phyloP scores from a whole-genome alignment of 2,329 filamentous ascomycete species.

The Blastomyces silverae region DNA sequence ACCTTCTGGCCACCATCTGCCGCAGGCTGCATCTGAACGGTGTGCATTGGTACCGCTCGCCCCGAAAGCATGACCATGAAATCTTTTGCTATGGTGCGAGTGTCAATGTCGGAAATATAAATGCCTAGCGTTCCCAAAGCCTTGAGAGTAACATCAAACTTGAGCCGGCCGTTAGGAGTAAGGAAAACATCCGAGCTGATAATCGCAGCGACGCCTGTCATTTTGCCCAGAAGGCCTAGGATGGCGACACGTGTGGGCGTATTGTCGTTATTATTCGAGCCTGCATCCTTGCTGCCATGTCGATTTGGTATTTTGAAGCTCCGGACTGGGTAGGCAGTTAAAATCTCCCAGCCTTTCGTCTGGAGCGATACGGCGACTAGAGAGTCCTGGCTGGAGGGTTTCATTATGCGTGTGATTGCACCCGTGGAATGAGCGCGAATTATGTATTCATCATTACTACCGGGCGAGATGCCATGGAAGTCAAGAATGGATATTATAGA shows the following conservation, averaged over 20 bases:
- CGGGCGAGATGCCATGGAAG: conserved; percentile 62
- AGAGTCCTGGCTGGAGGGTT: conserved; percentile 31
- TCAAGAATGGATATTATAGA: conserved; percentile 64
- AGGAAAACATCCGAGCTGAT: conserved; percentile 55
- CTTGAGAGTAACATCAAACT: conserved; percentile 65
- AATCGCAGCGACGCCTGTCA: conserved; percentile 79
- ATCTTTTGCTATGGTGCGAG: conserved; percentile 54
- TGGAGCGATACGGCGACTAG: conserved; percentile 59
- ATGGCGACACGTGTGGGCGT: conserved; percentile 53
- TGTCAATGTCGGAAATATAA: conserved; percentile 64
- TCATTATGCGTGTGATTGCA: conserved; percentile 45
- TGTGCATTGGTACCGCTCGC: conserved; percentile 59
- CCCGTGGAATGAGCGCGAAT: conserved; percentile 66
- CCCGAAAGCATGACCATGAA: conserved; percentile 72
- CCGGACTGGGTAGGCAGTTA: conserved; percentile 64
- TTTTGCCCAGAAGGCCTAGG: conserved; percentile 75
- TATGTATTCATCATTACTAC: conserved; percentile 54
- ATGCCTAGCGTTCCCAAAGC: conserved; percentile 66
- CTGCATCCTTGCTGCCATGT: conserved; percentile 35
- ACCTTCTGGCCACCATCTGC: conserved; percentile 47
- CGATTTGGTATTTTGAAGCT: conserved; percentile 43
- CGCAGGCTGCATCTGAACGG: conserved; percentile 48
- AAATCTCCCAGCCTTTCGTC: conserved; percentile 67
- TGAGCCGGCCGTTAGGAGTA: conserved; percentile 54
- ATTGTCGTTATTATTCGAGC: conserved; percentile 30